phyloP scores from a whole-genome alignment of 2,329 filamentous ascomycete species.

The Aspergillus floridensis region DNA sequence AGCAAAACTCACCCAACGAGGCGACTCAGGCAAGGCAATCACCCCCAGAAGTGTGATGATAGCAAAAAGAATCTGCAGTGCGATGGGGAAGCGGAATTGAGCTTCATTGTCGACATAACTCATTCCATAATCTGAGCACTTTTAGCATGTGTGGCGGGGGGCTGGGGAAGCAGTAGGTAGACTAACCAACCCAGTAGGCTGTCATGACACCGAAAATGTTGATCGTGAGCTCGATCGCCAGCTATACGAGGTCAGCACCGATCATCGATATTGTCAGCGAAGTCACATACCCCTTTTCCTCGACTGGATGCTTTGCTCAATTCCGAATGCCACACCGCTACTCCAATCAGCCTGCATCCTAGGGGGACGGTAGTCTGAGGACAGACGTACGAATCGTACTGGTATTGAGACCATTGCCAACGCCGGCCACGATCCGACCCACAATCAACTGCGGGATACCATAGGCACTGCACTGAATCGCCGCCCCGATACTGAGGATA shows the following conservation, averaged over 20 bases:
- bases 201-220: constrained; percentile 33
- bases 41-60: constrained; percentile 25
- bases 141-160: neutral
- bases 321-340: constrained; percentile 32
- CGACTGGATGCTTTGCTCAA: constrained; percentile 28
- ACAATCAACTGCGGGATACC: constrained; percentile 37
- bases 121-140: constrained; percentile 26
- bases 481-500: constrained; percentile 30
- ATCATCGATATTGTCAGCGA: neutral
- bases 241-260: constrained; percentile 18
- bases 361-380: neutral
- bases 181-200: constrained; percentile 35
- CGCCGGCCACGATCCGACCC: constrained; percentile 50
- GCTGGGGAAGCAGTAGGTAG: neutral
- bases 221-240: constrained; percentile 29
- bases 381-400: constrained; percentile 37
- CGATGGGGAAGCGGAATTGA: constrained; percentile 35
- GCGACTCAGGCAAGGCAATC: constrained; percentile 46
- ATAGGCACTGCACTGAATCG: constrained; percentile 26
- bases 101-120: constrained; percentile 26
- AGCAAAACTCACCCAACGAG: constrained; percentile 32
- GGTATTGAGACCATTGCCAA: constrained; percentile 47
- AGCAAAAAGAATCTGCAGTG: constrained; percentile 33
- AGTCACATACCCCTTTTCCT: constrained; percentile 27
- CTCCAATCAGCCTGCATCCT: neutral